Base-by-base conservation (phyloP, 148 eudicot genomes). In the Fagopyrum tataricum region DNA sequence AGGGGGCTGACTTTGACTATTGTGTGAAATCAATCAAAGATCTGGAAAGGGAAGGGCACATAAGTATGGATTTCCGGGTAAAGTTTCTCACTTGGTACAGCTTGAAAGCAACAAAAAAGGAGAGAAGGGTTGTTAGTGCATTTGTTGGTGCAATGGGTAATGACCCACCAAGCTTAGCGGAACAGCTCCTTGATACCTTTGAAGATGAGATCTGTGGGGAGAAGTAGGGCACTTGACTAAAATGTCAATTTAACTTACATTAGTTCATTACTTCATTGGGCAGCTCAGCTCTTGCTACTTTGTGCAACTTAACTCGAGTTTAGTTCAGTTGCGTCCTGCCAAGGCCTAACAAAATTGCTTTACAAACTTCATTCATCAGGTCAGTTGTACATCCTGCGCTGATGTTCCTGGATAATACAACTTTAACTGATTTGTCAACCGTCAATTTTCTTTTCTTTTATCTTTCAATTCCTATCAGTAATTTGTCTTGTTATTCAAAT, bases 41-140 rank as follows among this genome's bases (percentile, higher is more conserved):
- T 75, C 75, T 89, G 75, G 91, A 89, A 53, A 74, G 74, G 20
- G 79, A 85, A 5, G 88, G 86, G 17, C 75, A 82, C 78, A 26
- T 89, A 58, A 81, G 76, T 17, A 52, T 74, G 48, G 85, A 81
- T 39, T 89, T 87, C 73, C 82, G 89, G 48, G 84, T 85, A 77
- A 89, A 89, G 81, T 82, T 89, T 68, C 82, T 89, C 20, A 85
- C 91, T 20, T 89, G 94, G 91, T 89, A 79, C 68, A 87, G 91
- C 80, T 83, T 89, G 82, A 89, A 83, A 73, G 89, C 94, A 4
- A 84, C 85, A 5, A 67, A 48, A 46, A 85, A 82, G 70, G 86
- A 85, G 67, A 79, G 83, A 72, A 81, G 86, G 62, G 85, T 85
- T 4, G 91, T 84, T n/a, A 85, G 73, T 18, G 89, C 82, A 0